Evolutionary conservation across 139 green algal species (phyloP), one percentile per base, ranked within the genome.

Genomic region (Yamagishiella unicocca): DNA sequence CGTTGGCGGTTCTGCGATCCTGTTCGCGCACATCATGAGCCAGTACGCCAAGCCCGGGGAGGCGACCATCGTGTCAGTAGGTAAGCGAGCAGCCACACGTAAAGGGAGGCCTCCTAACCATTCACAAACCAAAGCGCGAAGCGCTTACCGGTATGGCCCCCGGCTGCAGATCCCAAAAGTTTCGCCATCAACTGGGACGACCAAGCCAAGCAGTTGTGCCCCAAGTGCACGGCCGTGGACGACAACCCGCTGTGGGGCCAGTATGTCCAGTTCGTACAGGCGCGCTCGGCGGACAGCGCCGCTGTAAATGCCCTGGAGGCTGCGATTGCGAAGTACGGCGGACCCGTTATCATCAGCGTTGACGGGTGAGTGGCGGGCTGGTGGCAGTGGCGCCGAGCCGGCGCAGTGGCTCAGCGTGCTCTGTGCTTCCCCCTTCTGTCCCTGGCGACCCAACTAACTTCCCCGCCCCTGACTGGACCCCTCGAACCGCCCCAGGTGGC

Each of bases 21-120:
- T 82, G n/a, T 82, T 70, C 31, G 75, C 75, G 8, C 75, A 82
- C 46, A 35, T 82, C 31, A 82, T 82, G 75, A 68, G 46, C 9
- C 31, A 50, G 50, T 82, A 82, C 75, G 75, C 75, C 31, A 42
- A 82, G 53, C 75, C 75, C 14, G 46, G 75, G 12, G 50, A 82
- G 53, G 75, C 75, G 22, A 24, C 68, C 33, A 70, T 82, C 53
- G 50, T 82, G 50, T 67, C 50, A 8, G 46, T 82, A 8, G 75
- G 75, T 82, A 33, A 14, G 66, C 27, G 27, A 5, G 10, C 6
- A n/a, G n/a, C n/a, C n/a, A n/a, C n/a, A n/a, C n/a, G n/a, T n/a
- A n/a, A n/a, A n/a, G n/a, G n/a, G n/a, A n/a, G n/a, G n/a, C n/a
- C n/a, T n/a, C n/a, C n/a, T n/a, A n/a, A n/a, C n/a, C n/a, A n/a